Evolutionary conservation across 2,329 filamentous ascomycete species (phyloP).

Genomic region (Emergomyces africanus): DNA sequence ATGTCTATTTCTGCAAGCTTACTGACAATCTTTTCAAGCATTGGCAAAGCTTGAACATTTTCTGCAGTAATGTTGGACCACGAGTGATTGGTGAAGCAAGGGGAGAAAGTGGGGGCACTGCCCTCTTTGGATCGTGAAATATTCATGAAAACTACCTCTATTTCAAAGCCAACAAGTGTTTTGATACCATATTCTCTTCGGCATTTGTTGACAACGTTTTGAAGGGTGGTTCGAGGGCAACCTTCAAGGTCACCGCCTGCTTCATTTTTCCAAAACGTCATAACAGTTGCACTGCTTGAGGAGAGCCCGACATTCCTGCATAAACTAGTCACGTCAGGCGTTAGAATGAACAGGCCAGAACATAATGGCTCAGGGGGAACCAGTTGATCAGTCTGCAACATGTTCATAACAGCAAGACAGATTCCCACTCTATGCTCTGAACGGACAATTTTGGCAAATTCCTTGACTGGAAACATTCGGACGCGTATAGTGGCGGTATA

Average conservation of each 20-base stretch:
- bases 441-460: slow-evolving; percentile 38
- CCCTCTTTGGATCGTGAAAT: slow-evolving; percentile 25
- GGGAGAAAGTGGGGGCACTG: slow-evolving; percentile 23
- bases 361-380: slow-evolving; percentile 40
- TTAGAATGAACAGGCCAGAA: slow-evolving; percentile 53
- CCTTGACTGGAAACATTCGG: slow-evolving; percentile 53
- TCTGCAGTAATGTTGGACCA: slow-evolving; percentile 57
- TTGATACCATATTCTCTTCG: slow-evolving; percentile 39
- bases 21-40: slow-evolving; percentile 54
- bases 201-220: slow-evolving; percentile 41
- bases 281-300: slow-evolving; percentile 48
- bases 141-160: slow-evolving; percentile 62
- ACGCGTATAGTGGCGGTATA: slow-evolving; percentile 57
- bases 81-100: slow-evolving; percentile 52
- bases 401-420: slow-evolving; percentile 49
- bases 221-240: slow-evolving; percentile 56
- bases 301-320: slow-evolving; percentile 43
- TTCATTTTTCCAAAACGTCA: slow-evolving; percentile 51
- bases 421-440: slow-evolving; percentile 45
- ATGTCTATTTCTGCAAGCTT: slow-evolving; percentile 51
- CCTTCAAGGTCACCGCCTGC: slow-evolving; percentile 39
- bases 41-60: slow-evolving; percentile 41
- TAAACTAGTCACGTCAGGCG: slow-evolving; percentile 53
- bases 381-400: slow-evolving; percentile 54
- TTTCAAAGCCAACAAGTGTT: slow-evolving; percentile 64